Percentiles rank a stretch among this genome's conserved stretches.
phyloP scores from a whole-genome alignment of 805 yeast genomes.

The Suhomyces faveliae region DNA sequence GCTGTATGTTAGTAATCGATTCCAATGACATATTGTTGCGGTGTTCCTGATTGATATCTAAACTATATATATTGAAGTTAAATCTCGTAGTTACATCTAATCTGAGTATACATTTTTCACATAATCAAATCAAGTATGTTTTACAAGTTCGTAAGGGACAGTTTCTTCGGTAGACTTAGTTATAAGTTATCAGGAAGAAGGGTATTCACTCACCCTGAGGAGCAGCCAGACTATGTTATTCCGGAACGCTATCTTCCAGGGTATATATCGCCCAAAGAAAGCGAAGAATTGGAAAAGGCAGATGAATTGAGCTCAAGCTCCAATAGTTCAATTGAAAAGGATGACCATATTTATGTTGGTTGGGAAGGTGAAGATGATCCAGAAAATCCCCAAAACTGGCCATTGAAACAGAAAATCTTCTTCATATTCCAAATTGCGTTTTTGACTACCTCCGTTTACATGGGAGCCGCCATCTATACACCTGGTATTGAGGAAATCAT shows the following conservation, averaged over 20 bases:
- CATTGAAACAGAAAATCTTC: conserved; percentile 35
- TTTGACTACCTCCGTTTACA: conserved; percentile 50
- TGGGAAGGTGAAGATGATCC: conserved; percentile 51
- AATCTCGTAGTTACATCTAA: not conserved
- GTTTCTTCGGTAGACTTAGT: conserved; percentile 29
- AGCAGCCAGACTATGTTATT: conserved; percentile 14
- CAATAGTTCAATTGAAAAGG: not conserved
- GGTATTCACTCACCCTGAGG: conserved; percentile 18
- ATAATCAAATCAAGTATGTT: not conserved
- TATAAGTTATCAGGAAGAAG: conserved; percentile 29
- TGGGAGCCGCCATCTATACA: conserved; percentile 56
- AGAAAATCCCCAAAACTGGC: conserved; percentile 60
- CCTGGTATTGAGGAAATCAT: conserved; percentile 49
- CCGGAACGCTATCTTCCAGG: conserved; percentile 16
- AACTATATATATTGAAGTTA: not conserved
- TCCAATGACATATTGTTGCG: too few species aligned
- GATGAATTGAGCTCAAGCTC: not conserved
- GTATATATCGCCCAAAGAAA: not conserved
- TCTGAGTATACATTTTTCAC: too few species aligned
- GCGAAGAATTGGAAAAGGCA: not conserved
- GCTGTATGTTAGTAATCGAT: not conserved
- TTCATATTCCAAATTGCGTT: conserved; percentile 41
- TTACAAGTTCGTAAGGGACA: conserved; percentile 26
- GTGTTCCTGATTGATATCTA: too few species aligned
- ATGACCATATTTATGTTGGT: conserved; percentile 16